Base-by-base conservation (phyloP, 2,329 filamentous ascomycete species). In the Ceratocystiopsis brevicomis region DNA sequence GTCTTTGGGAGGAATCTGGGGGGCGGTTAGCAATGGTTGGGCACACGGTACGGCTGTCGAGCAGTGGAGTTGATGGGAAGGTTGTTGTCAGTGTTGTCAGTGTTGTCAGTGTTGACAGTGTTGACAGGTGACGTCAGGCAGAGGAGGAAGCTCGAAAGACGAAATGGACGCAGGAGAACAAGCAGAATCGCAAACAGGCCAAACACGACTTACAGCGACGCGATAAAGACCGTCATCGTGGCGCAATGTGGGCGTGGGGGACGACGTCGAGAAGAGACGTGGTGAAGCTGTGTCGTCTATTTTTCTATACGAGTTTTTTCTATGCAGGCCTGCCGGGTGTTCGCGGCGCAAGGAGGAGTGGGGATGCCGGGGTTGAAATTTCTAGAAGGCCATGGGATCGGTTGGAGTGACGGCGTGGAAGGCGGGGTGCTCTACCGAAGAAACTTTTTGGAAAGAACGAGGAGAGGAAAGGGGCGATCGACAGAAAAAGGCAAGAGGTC, bases 1-100 rank as follows among this genome's bases (percentile, higher is more conserved):
- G 88, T 96, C 59, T 93, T 87, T 33, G 88, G 88, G 34, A 95
- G 73, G 57, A 94, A 94, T 45, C 87, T 94, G 56, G n/a, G 18
- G 15, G 18, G 25, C 17, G 3, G 11, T 37, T 15, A 34, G 33
- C 33, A 33, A 14, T 33, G 32, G 4, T 33, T 12, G 32, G 19
- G n/a, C n/a, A n/a, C n/a, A n/a, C n/a, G 4, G 19, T 21, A 21
- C 19, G 19, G 19, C 19, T 21, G 19, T 6, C 4, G 19, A 6
- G 6, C 19, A 21, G 19, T 6, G 4, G 19, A 6, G 19, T n/a
- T n/a, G n/a, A n/a, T n/a, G n/a, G n/a, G n/a, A n/a, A n/a, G 19
- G 19, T 21, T 21, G 19, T 21, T 21, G 19, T 4, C 19, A 21
- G 19, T n/a, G n/a, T n/a, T n/a, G n/a, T n/a, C n/a, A n/a, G n/a